These are phyloP conservation scores for Cercophora sp. DNA, from an alignment of 495 filamentous ascomycete species.

Conservation along the genomic window DNA sequence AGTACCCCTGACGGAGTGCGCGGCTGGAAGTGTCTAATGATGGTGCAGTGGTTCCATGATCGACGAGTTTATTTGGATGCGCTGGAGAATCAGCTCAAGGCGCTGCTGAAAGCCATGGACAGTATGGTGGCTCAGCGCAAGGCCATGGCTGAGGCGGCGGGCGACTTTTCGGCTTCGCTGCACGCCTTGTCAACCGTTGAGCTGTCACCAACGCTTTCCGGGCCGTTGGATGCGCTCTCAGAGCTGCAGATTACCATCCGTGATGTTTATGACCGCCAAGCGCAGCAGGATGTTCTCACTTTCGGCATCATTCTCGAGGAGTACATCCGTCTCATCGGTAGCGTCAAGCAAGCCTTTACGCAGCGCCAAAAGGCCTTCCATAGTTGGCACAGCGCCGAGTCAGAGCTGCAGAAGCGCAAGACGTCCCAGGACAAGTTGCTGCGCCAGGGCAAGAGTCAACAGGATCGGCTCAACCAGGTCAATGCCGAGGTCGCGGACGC, in stretches of 20 bases:
- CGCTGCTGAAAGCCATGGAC: conserved; percentile 88
- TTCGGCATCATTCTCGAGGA: conserved; percentile 97
- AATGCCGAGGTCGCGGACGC: conserved; percentile 89
- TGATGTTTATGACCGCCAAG: conserved; percentile 93
- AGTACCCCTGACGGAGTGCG: too few species aligned
- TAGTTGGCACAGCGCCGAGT: conserved; percentile 84
- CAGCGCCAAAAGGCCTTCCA: conserved; percentile 95
- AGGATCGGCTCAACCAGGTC: conserved; percentile 88
- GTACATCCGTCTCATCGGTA: conserved; percentile 92
- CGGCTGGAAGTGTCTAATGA: too few species aligned
- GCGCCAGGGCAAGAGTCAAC: conserved; percentile 87
- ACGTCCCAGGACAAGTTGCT: conserved; percentile 85
- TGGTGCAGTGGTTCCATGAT: conserved; percentile 97
- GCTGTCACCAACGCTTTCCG: conserved; percentile 80
- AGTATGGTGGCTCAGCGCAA: conserved; percentile 87
- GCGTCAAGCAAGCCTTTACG: conserved; percentile 83
- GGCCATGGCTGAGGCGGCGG: conserved; percentile 85
- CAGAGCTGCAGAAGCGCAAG: conserved; percentile 82
- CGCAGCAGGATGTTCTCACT: conserved; percentile 93
- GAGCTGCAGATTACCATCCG: conserved; percentile 90
- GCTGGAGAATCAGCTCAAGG: conserved; percentile 90
- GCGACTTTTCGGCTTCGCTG: conserved; percentile 87
- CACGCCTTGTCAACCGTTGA: conserved; percentile 86
- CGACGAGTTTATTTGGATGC: conserved; percentile 91
- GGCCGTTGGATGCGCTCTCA: conserved; percentile 82